A percentile compares a stretch with the other conserved stretches of the same genome.
Conservation (phyloP, 345 rosid genomes). For the Anastatica hierochuntica region DNA sequence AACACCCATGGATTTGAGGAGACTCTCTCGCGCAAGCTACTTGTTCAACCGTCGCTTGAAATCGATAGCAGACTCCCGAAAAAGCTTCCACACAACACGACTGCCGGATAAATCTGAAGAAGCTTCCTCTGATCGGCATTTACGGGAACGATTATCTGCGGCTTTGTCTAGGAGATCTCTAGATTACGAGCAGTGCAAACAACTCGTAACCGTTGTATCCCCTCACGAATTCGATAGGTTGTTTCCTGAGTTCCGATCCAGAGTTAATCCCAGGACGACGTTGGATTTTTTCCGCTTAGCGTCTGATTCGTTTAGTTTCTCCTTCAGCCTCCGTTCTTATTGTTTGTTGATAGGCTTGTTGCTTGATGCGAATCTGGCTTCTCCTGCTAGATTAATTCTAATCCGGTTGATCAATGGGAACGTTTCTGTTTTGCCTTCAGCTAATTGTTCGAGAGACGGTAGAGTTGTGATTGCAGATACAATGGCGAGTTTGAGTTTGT, state of each 20-base stretch:
- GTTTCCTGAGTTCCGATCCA: conserved; percentile 33
- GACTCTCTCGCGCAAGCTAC: conserved; percentile 28
- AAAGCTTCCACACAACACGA: conserved; percentile 9
- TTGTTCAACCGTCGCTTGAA: conserved; percentile 32
- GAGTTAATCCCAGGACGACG: conserved; percentile 49
- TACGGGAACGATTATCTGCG: conserved; percentile 32
- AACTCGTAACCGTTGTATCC: conserved; percentile 33
- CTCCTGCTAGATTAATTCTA: conserved; percentile 50
- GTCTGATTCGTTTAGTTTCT: conserved; percentile 37
- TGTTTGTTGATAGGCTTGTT: conserved; percentile 53
- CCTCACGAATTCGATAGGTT: conserved; percentile 49
- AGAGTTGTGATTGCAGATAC: conserved; percentile 37
- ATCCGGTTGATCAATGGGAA: conserved; percentile 62
- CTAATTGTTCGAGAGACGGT: neutral
- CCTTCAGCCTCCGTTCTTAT: conserved; percentile 60
- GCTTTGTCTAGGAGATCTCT: conserved; percentile 45
- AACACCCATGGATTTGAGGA: conserved; percentile 50
- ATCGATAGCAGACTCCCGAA: conserved; percentile 15
- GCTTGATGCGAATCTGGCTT: conserved; percentile 28
- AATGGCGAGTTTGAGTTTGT: conserved; percentile 35
- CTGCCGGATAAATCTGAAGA: conserved; percentile 12
- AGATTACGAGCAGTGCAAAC: conserved; percentile 38
- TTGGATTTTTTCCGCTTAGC: conserved; percentile 60
- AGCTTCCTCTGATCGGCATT: conserved; percentile 23
- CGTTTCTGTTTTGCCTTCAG: conserved; percentile 25